Base-by-base conservation (phyloP, 2,329 filamentous ascomycete genomes). In the Colletotrichum theobromicola region DNA sequence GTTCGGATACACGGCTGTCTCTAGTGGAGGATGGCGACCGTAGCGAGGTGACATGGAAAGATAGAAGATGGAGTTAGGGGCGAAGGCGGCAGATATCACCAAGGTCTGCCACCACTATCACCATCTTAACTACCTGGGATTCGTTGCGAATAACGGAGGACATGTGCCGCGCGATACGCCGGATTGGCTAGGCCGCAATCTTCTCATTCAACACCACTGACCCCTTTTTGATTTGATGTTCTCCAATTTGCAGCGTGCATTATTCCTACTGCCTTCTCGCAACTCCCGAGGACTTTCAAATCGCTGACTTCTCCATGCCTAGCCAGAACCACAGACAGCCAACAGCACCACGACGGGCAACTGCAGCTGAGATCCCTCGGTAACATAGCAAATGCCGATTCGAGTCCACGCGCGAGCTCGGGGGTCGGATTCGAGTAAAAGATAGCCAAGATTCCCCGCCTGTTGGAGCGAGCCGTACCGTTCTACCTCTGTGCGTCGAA, bases 291-390 rank as follows among this genome's bases (percentile, higher is more conserved):
- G 7, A 55, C 50, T 55, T 55, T n/a, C 50, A 55, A 26, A 26
- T 55, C 50, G 9, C 12, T 2, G 50, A 10, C 35, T 18, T 42
- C 35, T 42, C 18, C 53, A 46, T 24, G n/a, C 15, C 32, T 60
- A 35, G 37, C 58, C 61, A 61, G 53, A 64, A 71, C 71, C 53
- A 55, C 35, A 66, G 67, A 67, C 72, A 58, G n/a, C 34, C 62
- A 66, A 61, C 72, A 60, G 46, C 46, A 69, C 66, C 58, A 70
- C 46, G 32, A 55, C 34, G 42, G 57, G 60, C 60, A 34, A 62
- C 21, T 34, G 18, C 57, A 61, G 28, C 57, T 32, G n/a, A 62
- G 60, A 37, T 30, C 42, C 63, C 42, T 30, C n/a, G n/a, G n/a
- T n/a, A 42, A 42, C 35, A 42, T 4, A 42, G 16, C 35, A 42